These are phyloP conservation scores for Ophiocordyceps camponoti-leonardi DNA, from an alignment of 2,329 filamentous ascomycete genomes.

Conservation along the genomic window DNA sequence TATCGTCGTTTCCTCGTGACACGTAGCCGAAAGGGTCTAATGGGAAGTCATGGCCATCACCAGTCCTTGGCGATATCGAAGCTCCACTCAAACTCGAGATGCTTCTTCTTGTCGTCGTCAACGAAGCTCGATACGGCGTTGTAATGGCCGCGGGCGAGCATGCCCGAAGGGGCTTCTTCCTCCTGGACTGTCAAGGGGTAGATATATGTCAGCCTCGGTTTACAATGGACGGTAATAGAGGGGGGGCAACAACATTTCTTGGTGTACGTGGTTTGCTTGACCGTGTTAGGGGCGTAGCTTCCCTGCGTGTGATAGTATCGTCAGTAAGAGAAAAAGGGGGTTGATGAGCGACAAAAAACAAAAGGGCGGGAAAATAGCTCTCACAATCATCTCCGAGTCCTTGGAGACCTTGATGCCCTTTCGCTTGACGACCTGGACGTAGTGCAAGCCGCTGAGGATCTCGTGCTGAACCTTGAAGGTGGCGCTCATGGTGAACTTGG, in stretches of 20 bases:
- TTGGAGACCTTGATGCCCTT: constrained; percentile 79
- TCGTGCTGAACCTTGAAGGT: constrained; percentile 94
- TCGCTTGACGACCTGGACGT: constrained; percentile 84
- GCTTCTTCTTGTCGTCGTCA: constrained; percentile 83
- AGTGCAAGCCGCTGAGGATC: constrained; percentile 87
- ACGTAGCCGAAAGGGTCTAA: constrained; percentile 1
- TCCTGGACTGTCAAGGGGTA: constrained; percentile 50
- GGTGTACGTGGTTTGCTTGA: constrained; percentile 66
- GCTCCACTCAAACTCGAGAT: constrained; percentile 87
- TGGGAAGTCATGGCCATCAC: constrained; percentile 26
- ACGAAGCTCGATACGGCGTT: constrained; percentile 78
- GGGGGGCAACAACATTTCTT: constrained; percentile 63
- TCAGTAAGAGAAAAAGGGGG: background rate
- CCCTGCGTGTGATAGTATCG: constrained; percentile 37
- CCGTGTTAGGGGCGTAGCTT: constrained; percentile 84
- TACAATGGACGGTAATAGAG: background rate
- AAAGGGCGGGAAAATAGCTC: background rate
- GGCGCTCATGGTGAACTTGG: constrained; percentile 85
- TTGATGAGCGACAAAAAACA: background rate
- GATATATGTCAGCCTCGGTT: background rate
- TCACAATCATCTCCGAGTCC: constrained; percentile 93
- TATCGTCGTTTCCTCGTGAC: constrained; percentile 7
- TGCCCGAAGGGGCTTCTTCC: constrained; percentile 82
- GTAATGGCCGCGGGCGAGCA: constrained; percentile 83
- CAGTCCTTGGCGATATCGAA: constrained; percentile 97